These are phyloP conservation scores for Polyporus tsugae DNA, from an alignment of 1,284 basidiomycete species.

Conservation along the genomic window DNA sequence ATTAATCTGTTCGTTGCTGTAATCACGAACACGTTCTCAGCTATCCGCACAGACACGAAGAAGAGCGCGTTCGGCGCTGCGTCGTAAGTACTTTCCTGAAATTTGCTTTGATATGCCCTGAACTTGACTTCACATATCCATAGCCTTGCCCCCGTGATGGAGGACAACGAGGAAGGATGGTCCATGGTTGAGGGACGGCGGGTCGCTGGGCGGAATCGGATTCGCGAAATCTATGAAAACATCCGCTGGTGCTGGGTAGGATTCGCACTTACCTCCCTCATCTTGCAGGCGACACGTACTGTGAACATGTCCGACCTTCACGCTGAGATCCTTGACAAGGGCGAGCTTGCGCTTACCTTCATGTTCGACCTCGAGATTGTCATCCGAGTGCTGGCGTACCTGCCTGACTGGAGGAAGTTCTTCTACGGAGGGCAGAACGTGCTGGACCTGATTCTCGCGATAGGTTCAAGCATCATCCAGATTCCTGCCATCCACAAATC, in stretches of 20 bases:
- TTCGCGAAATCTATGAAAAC: conserved; percentile 65
- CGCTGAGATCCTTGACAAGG: conserved; percentile 60
- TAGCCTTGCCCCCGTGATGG: conserved; percentile 57
- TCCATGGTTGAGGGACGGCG: conserved; percentile 54
- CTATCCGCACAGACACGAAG: conserved; percentile 88
- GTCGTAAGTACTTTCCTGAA: conserved; percentile 50
- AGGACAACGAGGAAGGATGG: conserved; percentile 69
- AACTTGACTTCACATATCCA: neutral
- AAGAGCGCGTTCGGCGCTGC: conserved; percentile 94
- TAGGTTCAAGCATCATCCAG: conserved; percentile 85
- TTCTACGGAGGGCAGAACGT: conserved; percentile 76
- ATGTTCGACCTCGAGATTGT: conserved; percentile 92
- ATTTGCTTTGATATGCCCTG: neutral
- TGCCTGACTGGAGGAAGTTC: conserved; percentile 89
- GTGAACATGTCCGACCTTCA: conserved; percentile 60
- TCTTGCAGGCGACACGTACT: conserved; percentile 81
- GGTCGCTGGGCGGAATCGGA: conserved; percentile 51
- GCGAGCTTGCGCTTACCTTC: conserved; percentile 85
- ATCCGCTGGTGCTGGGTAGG: conserved; percentile 82
- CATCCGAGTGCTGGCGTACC: conserved; percentile 74
- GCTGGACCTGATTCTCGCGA: conserved; percentile 85
- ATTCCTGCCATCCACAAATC: conserved; percentile 81
- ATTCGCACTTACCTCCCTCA: conserved; percentile 77
- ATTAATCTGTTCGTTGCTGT: conserved; percentile 97
- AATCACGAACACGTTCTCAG: conserved; percentile 94